Evolutionary conservation across 352 stramenopile genomes (phyloP), one percentile per base, ranked within the genome.

Genomic region (Globisporangium iwayamae): DNA sequence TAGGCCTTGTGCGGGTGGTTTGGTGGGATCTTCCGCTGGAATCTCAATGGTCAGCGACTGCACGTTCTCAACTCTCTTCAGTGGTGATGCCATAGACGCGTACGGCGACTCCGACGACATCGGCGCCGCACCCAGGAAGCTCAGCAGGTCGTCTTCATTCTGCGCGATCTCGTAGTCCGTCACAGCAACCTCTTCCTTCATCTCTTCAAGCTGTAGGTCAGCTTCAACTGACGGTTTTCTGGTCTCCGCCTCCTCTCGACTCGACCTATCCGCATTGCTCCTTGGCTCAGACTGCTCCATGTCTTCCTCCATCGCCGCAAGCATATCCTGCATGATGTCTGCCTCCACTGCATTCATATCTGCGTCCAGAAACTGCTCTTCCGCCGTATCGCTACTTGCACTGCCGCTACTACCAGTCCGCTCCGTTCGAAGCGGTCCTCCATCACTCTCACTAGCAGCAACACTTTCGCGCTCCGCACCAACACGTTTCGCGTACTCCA

Each of bases 61-160:
- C 4, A 22, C 18, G n/a, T 20, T 48, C 43, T 48, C 43, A 6
- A 20, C 18, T 4, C 5, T 7, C 43, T 48, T 48, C 10, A 10
- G 13, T 6, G 30, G 9, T 16, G n/a, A 39, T 58, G 51, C 0
- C 9, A 56, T 8, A 2, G 32, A 39, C 11, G 54, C 61, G 22
- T 51, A 48, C 25, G 51, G 18, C 22, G 32, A 63, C 11, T 59
- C 43, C 34, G 20, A 51, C 16, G 14, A 38, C 54, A 46, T 52
- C 14, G 50, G 45, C 32, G 46, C 61, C 1, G 59, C 69, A 4
- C 70, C 70, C 22, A 89, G 63, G 16, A 92, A 62, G 30, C 70
- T 68, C 54, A 86, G 60, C 8, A 90, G 65, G 13, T 87, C 75
- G 16, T 90, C 76, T 58, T 90, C 81, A 48, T 89, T 81, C 50